Base-by-base conservation (phyloP, 495 filamentous ascomycete genomes). In the Aspergillus homomorphus region DNA sequence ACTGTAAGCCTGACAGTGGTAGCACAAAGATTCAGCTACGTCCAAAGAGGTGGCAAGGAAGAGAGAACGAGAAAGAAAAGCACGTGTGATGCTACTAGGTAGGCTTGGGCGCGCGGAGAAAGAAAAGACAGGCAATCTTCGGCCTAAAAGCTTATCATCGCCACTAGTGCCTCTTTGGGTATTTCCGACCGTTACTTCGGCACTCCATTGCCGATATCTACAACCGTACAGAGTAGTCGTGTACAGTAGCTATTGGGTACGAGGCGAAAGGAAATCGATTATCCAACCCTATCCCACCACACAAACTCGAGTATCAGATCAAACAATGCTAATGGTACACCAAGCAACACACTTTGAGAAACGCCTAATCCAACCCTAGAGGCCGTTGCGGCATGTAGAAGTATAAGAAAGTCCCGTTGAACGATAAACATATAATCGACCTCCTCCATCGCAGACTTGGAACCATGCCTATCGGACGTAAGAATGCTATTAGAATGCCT, bases 281-380 rank as follows among this genome's bases (percentile, higher is more conserved):
- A 59, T 20, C 51, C 51, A 59, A 53, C 28, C 49, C 41, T 21
- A 30, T 23, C 48, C 46, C 30, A 38, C 33, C 33, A 38, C 10
- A 14, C 7, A 38, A 14, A 38, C 33, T 10, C 33, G 12, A 28
- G 20, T 30, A 30, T 16, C 48, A 3, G 15, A 6, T 38, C 28
- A 41, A 53, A 43, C 28, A 43, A 52, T 33, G 26, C 30, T 41
- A 42, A 43, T 21, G 30, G 9, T 53, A 42, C 30, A 46, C 45
- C 57, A 60, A 50, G 51, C 51, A 60, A 22, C 28, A 45, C 21
- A 49, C 28, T 24, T n/a, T 18, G 10, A 15, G 16, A 7, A 45
- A 55, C 57, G 52, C 57, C 51, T 18, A 50, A 23, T 24, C 51
- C 21, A 41, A 45, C 48, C 24, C 48, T 30, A 51, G 28, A 33